Base-by-base conservation (phyloP, 495 filamentous ascomycete genomes). In the Xylaria sp. region DNA sequence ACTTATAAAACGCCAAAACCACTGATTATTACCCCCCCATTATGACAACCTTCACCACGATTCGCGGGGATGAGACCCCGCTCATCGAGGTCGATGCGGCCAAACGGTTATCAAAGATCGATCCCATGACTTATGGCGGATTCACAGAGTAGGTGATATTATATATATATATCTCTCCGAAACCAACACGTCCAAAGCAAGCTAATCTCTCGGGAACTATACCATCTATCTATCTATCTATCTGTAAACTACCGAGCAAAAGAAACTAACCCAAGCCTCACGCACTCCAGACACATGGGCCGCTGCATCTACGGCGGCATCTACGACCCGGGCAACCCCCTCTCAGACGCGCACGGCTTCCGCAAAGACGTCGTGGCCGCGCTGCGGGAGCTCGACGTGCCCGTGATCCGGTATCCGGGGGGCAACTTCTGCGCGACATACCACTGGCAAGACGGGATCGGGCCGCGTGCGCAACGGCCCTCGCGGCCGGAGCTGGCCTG, bases 271-370 rank as follows among this genome's bases (percentile, higher is more conserved):
- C n/a, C 0, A 33, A 19, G 6, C 24, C 12, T 72, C 17, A 69
- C 63, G n/a, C 55, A 24, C 63, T 40, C 5, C 67, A 93, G 91
- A 77, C 92, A 94, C 74, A 93, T 93, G 91, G 92, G 92, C 55
- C 87, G 92, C 53, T 95, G 92, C 81, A 93, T 95, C 79, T 95
- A 95, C 77, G 92, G 92, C 67, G 92, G 92, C 69, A 92, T 95
- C 76, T 94, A 93, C 80, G 92, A 93, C 70, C 92, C 91, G 2
- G 85, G 82, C 15, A 93, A 88, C 76, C 81, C 87, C 0, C 82
- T 93, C n/a, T 89, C 90, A 3, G 92, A 94, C 71, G 83, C 89
- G 67, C 85, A 93, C 75, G 92, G 92, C 17, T 94, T 92, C 79
- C 88, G 92, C 19, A 93, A 85, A 71, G 92, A 94, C 79, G 92